Conservation (phyloP, 331 rosid species). For the Pyracantha coccinea region DNA sequence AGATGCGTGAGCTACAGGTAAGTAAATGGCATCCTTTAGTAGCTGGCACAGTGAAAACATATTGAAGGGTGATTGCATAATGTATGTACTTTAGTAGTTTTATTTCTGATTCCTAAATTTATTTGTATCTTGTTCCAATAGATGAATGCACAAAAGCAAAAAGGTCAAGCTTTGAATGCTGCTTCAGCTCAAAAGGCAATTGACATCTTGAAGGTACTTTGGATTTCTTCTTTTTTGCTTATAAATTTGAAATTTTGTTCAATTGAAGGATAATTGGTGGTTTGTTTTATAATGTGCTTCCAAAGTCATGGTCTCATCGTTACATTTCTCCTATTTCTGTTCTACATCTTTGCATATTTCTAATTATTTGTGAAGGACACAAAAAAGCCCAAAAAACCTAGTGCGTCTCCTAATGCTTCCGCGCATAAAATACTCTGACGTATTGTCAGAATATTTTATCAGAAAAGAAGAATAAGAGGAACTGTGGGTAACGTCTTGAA, state of each 20-base stretch:
- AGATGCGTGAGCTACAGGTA: slow-evolving; percentile 95
- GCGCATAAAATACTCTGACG: not conserved
- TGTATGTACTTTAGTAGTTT: not conserved
- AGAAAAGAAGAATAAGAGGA: not conserved
- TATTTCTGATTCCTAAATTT: slow-evolving; percentile 1
- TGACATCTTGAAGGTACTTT: slow-evolving; percentile 73
- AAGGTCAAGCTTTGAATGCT: slow-evolving; percentile 84
- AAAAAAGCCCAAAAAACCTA: not conserved
- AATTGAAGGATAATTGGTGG: not conserved
- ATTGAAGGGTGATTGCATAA: not conserved
- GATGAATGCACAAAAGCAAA: slow-evolving; percentile 94
- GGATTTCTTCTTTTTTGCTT: not conserved
- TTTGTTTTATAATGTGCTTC: not conserved
- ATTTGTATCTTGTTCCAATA: slow-evolving; percentile 16
- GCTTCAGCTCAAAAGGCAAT: slow-evolving; percentile 85
- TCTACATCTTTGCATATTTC: not conserved
- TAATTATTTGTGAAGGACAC: not conserved
- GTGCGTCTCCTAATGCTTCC: not conserved
- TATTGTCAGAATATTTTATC: not conserved
- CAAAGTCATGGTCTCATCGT: not conserved
- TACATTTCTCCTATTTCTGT: not conserved
- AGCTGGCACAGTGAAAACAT: not conserved
- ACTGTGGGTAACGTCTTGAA: too few relatives aligned
- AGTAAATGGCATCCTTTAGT: not conserved
- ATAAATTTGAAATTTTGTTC: not conserved